Base-by-base conservation (phyloP, 179 eudicot genomes). In the Silene noctiflora region DNA sequence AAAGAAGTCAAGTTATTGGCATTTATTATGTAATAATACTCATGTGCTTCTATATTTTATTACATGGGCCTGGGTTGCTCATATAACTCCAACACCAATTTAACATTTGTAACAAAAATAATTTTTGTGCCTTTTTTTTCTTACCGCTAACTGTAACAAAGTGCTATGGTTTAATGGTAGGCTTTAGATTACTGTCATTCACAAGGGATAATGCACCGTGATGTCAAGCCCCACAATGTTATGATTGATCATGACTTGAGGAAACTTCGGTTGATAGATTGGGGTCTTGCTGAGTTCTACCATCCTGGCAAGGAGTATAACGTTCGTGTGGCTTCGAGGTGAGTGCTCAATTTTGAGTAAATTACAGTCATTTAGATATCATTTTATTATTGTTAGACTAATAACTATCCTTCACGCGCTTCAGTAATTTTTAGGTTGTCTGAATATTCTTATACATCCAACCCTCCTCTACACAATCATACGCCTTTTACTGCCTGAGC, bases 271-370 rank as follows among this genome's bases (percentile, higher is more conserved):
- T 72, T 88, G 74, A 88, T 88, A 67, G 91, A 88, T 75, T 88
- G 91, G 91, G 91, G 91, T 77, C 91, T 88, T 68, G 91, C 91
- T 31, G 91, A 88, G 76, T 88, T 88, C 81, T 88, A 88, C 75
- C 91, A 88, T 81, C 91, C 91, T 29, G 89, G 83, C 74, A 86
- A 88, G 85, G 91, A 88, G 80, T 88, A 88, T 61, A 88, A 88
- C 72, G 91, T 88, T 66, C 89, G 91, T 60, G 91, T 88, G 46
- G 89, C 89, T 76, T 88, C 91, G 33, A 79, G 91, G 91, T 86
- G 77, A 79, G 67, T 24, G 81, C 85, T 83, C 71, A 80, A 17
- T 44, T 62, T 77, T 11, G 24, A 39, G 4, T 69, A 14, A 39
- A 21, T 22, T 33, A 22, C 21, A 11, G 25, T 24, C 17, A 27